phyloP scores from a whole-genome alignment of 345 rosid genomes.

The Turritis glabra region DNA sequence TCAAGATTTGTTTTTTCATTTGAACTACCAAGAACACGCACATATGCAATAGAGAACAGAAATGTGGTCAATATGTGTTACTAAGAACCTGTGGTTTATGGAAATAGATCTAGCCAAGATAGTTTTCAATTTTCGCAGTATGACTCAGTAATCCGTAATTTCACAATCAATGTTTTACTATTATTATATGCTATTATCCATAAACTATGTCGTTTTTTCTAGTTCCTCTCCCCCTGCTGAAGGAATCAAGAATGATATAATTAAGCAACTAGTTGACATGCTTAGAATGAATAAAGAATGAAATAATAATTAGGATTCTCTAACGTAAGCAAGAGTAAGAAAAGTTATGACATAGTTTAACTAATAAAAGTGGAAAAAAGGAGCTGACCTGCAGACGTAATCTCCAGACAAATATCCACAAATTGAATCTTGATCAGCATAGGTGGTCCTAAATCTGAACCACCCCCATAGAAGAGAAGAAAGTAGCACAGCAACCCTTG shows the following conservation, averaged over 20 bases:
- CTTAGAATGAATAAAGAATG: constrained; percentile 32
- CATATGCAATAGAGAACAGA: background rate
- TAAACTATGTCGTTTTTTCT: background rate
- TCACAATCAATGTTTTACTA: background rate
- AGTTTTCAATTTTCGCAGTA: background rate
- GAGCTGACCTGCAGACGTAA: constrained; percentile 41
- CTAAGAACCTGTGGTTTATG: background rate
- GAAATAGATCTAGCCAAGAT: background rate
- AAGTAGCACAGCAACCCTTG: constrained; percentile 40
- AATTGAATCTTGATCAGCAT: constrained; percentile 33
- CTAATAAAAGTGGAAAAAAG: constrained; percentile 26
- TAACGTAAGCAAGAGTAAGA: constrained; percentile 39
- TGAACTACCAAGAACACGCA: constrained; percentile 13
- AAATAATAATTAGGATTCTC: constrained; percentile 34
- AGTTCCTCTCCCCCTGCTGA: constrained; percentile 8
- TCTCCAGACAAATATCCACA: constrained; percentile 35
- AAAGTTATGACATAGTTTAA: constrained; percentile 40
- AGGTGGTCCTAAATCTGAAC: constrained; percentile 40
- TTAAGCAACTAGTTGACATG: constrained; percentile 36
- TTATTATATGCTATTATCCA: constrained; percentile 13
- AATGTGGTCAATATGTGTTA: background rate
- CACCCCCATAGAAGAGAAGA: constrained; percentile 36
- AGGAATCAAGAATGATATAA: constrained; percentile 29
- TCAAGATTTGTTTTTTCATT: constrained; percentile 1
- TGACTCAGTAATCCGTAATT: background rate